Conservation (phyloP, 139 green algal species). For the Chlamydomonas schloesseri region DNA sequence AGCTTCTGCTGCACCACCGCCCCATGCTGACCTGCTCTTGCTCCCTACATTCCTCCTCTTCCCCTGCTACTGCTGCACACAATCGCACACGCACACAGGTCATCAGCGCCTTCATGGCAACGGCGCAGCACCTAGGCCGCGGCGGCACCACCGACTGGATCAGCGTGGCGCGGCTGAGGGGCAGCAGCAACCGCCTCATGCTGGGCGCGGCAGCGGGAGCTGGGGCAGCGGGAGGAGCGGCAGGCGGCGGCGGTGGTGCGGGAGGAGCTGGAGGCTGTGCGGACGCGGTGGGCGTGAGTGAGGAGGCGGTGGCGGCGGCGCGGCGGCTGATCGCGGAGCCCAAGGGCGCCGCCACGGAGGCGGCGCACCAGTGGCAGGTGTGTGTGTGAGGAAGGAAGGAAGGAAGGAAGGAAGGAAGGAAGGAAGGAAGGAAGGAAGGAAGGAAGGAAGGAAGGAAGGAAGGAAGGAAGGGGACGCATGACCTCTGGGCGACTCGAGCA, state of each 20-base stretch:
- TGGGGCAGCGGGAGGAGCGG: too few relatives aligned
- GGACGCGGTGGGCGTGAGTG: background rate
- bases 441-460: too few relatives aligned
- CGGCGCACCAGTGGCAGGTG: slow-evolving; percentile 36
- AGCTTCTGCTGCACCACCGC: too few relatives aligned
- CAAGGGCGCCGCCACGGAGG: slow-evolving; percentile 40
- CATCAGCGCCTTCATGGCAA: slow-evolving; percentile 14
- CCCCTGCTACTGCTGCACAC: too few relatives aligned
- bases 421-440: too few relatives aligned
- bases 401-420: too few relatives aligned
- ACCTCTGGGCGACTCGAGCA: too few relatives aligned
- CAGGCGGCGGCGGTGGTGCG: background rate
- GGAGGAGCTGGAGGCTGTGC: background rate
- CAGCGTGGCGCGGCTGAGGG: background rate
- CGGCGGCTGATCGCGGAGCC: slow-evolving; percentile 28
- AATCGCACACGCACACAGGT: slow-evolving; percentile 10
- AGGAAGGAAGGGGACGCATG: too few relatives aligned
- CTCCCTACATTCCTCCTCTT: background rate
- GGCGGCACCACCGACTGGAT: slow-evolving; percentile 4
- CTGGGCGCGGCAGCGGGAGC: background rate
- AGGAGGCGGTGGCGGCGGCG: background rate
- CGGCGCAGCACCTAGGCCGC: slow-evolving; percentile 14
- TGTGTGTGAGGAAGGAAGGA: background rate
- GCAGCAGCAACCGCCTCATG: background rate
- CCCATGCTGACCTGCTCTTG: too few relatives aligned